phyloP scores from a whole-genome alignment of 306 rosid genomes.

The Castanea sativa region DNA sequence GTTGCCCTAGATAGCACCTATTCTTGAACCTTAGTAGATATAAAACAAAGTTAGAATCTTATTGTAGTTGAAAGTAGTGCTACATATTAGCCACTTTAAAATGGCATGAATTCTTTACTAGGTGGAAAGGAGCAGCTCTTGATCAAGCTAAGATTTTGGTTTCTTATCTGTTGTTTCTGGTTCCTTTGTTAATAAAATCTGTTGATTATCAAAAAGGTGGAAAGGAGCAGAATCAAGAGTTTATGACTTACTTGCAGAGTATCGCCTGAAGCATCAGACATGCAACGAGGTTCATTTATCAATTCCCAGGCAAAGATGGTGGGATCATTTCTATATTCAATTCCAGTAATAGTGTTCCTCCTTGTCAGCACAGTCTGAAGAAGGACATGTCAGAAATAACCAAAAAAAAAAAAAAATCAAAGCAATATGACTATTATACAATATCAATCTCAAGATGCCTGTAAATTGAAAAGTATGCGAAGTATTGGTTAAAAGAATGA shows the following conservation, averaged over 20 bases:
- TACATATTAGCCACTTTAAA: not conserved
- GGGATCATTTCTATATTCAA: conserved; percentile 88
- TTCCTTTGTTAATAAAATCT: too few relatives aligned
- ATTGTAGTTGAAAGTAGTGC: not conserved
- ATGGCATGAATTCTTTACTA: not conserved
- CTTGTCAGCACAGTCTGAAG: conserved; percentile 80
- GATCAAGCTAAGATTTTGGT: too few relatives aligned
- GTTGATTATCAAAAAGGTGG: not conserved
- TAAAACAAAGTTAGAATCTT: not conserved
- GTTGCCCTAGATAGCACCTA: too few relatives aligned
- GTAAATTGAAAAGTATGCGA: not conserved
- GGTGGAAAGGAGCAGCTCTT: conserved; percentile 1
- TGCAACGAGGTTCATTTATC: conserved; percentile 97
- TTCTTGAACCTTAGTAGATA: not conserved
- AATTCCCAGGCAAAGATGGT: conserved; percentile 96
- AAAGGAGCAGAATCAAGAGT: conserved; percentile 9
- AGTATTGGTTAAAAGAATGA: not conserved
- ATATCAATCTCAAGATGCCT: not conserved
- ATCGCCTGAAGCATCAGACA: conserved; percentile 90
- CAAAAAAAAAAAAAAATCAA: not conserved
- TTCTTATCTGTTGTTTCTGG: too few relatives aligned
- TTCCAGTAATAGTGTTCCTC: conserved; percentile 74
- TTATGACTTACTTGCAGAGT: conserved; percentile 81
- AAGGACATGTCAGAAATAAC: conserved; percentile 4
- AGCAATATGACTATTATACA: not conserved